Evolutionary conservation across 805 yeast genomes (phyloP).

Genomic region (Kodamaea restingae): DNA sequence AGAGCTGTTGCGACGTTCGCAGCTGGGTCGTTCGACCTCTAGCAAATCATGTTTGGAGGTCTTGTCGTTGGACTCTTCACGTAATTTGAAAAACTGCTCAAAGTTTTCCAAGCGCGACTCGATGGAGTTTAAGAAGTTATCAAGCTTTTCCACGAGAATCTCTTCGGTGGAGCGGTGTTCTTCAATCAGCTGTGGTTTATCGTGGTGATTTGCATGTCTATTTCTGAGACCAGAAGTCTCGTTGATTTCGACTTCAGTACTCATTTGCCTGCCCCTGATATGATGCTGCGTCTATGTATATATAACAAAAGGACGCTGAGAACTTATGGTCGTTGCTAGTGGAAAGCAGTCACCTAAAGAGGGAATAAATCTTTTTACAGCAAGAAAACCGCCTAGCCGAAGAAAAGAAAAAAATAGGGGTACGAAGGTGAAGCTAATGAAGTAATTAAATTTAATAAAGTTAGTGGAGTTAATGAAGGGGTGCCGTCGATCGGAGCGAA

Average conservation of each 20-base stretch:
- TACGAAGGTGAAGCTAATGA: not conserved
- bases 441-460: no score
- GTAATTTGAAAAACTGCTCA: conserved; percentile 36
- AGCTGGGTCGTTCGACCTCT: no score
- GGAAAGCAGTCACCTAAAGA: no score
- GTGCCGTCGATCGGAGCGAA: no score
- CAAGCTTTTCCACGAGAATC: conserved; percentile 37
- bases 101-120: conserved; percentile 38
- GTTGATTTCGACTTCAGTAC: not conserved
- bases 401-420: conserved; percentile 2
- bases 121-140: conserved; percentile 39
- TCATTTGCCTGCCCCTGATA: no score
- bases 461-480: no score
- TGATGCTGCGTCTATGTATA: no score
- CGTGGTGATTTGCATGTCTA: not conserved
- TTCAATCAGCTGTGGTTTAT: no score
- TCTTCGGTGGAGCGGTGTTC: conserved; percentile 27
- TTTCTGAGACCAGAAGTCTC: not conserved
- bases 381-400: not conserved
- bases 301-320: no score
- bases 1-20: conserved; percentile 3
- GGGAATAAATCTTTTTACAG: conserved; percentile 3
- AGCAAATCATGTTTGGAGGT: not conserved
- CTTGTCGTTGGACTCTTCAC: conserved; percentile 12
- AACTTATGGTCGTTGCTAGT: no score